Conservation (phyloP, 192 early-diverging fungal genomes). For the Umbelopsis ramanniana region DNA sequence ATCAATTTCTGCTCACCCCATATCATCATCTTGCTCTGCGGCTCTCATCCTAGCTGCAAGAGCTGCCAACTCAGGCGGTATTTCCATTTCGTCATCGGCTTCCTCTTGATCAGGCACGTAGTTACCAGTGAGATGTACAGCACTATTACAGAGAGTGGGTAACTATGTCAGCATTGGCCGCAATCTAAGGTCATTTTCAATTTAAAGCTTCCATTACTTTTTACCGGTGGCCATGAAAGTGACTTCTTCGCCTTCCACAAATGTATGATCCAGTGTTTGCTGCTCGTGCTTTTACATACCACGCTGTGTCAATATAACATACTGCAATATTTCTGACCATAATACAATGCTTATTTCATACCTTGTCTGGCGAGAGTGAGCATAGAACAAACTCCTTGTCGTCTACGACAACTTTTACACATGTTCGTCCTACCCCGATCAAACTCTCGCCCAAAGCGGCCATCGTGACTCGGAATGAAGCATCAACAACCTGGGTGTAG, state of each 20-base stretch:
- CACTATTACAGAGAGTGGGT: constrained; percentile 21
- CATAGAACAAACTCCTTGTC: constrained; percentile 80
- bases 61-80: constrained; percentile 13
- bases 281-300: constrained; percentile 61
- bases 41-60: constrained; percentile 16
- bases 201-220: constrained; percentile 36
- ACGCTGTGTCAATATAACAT: background rate
- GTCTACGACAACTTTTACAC: constrained; percentile 71
- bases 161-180: background rate
- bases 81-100: constrained; percentile 17
- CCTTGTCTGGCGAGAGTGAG: constrained; percentile 74
- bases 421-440: constrained; percentile 58
- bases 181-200: background rate
- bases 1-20: background rate
- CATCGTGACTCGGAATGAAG: constrained; percentile 80
- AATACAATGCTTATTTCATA: constrained; percentile 7
- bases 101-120: constrained; percentile 51
- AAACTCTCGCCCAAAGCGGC: constrained; percentile 70
- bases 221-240: constrained; percentile 74
- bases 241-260: constrained; percentile 83
- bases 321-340: background rate
- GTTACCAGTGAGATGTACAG: constrained; percentile 71
- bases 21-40: background rate
- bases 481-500: constrained; percentile 78
- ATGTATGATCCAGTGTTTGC: constrained; percentile 67